Base-by-base conservation (phyloP, 305 asterid genomes). In the Rubia balearica region DNA sequence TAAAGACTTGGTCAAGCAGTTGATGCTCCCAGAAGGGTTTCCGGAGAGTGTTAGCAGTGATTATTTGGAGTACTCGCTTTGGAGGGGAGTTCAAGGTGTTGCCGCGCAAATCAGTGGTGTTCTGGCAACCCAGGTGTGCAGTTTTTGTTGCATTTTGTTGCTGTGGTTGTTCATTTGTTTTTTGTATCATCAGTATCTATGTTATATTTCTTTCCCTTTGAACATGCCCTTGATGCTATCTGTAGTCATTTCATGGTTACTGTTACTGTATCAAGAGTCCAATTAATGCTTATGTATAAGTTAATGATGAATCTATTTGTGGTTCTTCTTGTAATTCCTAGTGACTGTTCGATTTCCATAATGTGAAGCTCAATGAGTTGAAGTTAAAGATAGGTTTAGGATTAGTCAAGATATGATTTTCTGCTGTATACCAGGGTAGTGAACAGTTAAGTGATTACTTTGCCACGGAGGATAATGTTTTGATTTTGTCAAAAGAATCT, bases 61-160 rank as follows among this genome's bases (percentile, higher is more conserved):
- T 81, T 93, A 93, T 77, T 82, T 90, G 72, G 98, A 89, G 81
- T 93, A 93, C 75, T 91, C 97, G 11, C 85, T 93, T 68, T 93
- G 98, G 97, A 86, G 97, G 91, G 96, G 92, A 67, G 96, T 90
- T 75, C 97, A 93, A 83, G 97, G 97, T 67, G 74, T 93, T 75
- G 97, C 98, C 0, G 94, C 97, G 33, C 98, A 93, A 80, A 78
- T 90, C 45, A 93, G 91, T 68, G 96, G 98, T n/a, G 98, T 93
- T 78, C 96, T 93, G 74, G 96, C 97, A 14, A 93, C 96, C 69
- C 98, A 90, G 94, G 98, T 92, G 60, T 8, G 69, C 33, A 9
- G 40, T 62, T 33, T 64, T 36, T 21, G 21, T 64, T 64, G 30
- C 38, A 8, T 38, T 38, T 40, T 40, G 51, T 38, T 17, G 27